These are phyloP conservation scores for Aspergillus pseudonomiae DNA, from an alignment of 2,329 filamentous ascomycete genomes.

Conservation along the genomic window DNA sequence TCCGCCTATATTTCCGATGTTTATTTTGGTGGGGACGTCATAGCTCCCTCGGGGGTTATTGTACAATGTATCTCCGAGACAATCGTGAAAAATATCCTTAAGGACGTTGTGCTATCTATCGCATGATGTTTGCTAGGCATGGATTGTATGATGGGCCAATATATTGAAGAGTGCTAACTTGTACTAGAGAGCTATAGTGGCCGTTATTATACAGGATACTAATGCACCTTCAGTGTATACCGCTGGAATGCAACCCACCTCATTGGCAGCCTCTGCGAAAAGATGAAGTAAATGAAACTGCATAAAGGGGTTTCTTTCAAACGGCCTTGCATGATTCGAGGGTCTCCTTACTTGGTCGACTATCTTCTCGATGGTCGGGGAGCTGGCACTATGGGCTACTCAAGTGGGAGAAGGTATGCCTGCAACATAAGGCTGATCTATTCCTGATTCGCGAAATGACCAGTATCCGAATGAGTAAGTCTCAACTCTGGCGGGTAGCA, in stretches of 20 bases:
- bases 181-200: not conserved
- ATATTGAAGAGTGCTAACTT: not conserved
- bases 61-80: not conserved
- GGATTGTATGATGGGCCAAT: not conserved
- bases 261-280: not conserved
- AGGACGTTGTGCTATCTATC: not conserved
- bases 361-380: not conserved
- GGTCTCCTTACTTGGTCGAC: not conserved
- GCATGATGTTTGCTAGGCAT: not conserved
- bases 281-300: not conserved
- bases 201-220: not conserved
- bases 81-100: not conserved
- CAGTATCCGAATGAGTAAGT: no score
- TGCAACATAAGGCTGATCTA: no score
- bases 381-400: not conserved
- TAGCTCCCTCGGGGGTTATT: not conserved
- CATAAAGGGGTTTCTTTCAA: not conserved
- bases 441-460: no score
- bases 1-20: not conserved
- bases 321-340: not conserved
- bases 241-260: not conserved
- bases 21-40: not conserved
- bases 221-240: not conserved
- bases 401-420: no score
- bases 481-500: no score